These are phyloP conservation scores for Cinnamomum micranthum DNA, from an alignment of 164 flowering plant genomes.

Conservation along the genomic window DNA sequence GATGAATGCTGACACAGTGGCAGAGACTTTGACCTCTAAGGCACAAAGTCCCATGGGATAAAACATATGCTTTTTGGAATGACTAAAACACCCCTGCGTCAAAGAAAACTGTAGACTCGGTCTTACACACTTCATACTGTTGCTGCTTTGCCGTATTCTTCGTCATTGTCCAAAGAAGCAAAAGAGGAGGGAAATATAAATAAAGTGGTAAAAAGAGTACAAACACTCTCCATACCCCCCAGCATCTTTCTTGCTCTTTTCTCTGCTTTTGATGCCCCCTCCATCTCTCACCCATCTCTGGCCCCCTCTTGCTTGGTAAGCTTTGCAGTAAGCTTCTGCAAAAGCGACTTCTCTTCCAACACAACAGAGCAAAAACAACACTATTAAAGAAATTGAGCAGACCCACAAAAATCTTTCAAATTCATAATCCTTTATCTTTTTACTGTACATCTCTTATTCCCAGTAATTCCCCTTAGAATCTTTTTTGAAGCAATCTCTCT, in stretches of 20 bases:
- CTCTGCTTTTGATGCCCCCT: conserved; percentile 12
- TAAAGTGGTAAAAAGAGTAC: neutral
- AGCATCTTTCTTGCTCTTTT: conserved; percentile 5
- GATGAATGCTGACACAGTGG: too few relatives aligned
- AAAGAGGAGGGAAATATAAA: conserved; percentile 1
- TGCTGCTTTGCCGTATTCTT: conserved; percentile 4
- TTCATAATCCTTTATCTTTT: neutral
- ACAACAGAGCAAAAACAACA: neutral
- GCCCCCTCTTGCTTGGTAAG: neutral
- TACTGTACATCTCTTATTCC: conserved; percentile 17
- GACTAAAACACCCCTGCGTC: neutral
- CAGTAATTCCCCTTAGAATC: conserved; percentile 1
- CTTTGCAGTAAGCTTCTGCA: conserved; percentile 1
- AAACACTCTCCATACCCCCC: neutral
- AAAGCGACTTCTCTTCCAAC: neutral
- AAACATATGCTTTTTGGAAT: neutral
- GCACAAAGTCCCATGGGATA: neutral
- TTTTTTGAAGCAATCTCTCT: conserved; percentile 5
- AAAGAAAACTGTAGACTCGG: neutral
- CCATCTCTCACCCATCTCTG: too few relatives aligned
- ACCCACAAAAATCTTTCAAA: conserved; percentile 8
- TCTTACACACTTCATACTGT: neutral
- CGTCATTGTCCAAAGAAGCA: neutral
- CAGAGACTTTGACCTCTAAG: neutral
- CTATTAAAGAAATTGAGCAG: neutral